A percentile compares a stretch with the other conserved stretches of the same genome.
Conservation (phyloP, 1,139 yeast species). For the Taiozyma sp. region DNA sequence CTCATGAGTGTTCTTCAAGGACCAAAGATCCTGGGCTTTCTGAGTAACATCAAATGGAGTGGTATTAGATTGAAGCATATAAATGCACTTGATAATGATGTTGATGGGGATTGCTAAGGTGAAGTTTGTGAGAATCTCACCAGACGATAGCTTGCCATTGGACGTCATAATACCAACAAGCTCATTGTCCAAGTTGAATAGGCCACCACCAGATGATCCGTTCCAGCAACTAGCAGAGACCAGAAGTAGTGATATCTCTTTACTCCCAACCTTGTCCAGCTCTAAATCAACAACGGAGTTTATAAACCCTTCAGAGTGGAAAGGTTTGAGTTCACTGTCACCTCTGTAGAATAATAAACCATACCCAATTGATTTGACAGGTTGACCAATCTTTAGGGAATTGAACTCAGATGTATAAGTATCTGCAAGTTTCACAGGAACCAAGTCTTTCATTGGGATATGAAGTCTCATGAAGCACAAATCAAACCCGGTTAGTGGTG, state of each 20-base stretch:
- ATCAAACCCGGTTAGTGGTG: constrained; percentile 34
- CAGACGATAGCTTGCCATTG: constrained; percentile 42
- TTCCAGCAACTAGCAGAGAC: constrained; percentile 68
- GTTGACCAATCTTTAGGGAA: constrained; percentile 27
- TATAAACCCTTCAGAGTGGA: constrained; percentile 22
- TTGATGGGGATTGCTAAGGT: constrained; percentile 39
- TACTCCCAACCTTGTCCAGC: constrained; percentile 30
- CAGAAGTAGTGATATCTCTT: constrained; percentile 36
- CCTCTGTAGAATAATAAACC: constrained; percentile 41
- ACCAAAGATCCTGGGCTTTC: constrained; percentile 17
- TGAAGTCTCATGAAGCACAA: constrained; percentile 32
- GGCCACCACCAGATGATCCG: constrained; percentile 73
- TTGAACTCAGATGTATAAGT: constrained; percentile 2
- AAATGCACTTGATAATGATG: constrained; percentile 18
- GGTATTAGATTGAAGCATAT: constrained; percentile 12
- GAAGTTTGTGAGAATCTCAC: constrained; percentile 39
- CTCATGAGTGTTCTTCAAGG: constrained; percentile 15
- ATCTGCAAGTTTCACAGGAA: constrained; percentile 10
- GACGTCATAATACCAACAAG: constrained; percentile 59
- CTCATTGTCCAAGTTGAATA: constrained; percentile 33
- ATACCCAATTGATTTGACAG: constrained; percentile 47
- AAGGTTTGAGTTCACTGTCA: constrained; percentile 9
- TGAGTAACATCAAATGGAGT: constrained; percentile 12
- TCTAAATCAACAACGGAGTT: constrained; percentile 23
- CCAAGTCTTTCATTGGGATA: constrained; percentile 1